Conservation (phyloP, 441 rosid species). For the Pelargonium cotyledonis region DNA sequence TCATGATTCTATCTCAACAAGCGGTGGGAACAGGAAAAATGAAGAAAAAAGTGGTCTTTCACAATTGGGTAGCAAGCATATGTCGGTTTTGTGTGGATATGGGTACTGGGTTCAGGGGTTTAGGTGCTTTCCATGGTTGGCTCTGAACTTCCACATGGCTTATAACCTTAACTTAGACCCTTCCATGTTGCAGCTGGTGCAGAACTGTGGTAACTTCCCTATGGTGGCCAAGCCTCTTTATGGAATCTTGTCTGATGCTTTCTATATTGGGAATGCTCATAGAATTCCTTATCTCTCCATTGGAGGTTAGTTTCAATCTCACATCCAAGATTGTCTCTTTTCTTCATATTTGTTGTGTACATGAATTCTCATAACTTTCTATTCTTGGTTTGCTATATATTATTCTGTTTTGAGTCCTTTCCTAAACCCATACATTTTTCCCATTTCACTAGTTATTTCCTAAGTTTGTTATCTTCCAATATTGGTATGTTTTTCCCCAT, state of each 20-base stretch:
- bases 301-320: slow-evolving; percentile 60
- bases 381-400: background rate
- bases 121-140: slow-evolving; percentile 84
- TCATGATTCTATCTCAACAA: no score
- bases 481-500: no score
- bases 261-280: slow-evolving; percentile 55
- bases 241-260: slow-evolving; percentile 72
- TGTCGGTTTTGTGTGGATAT: slow-evolving; percentile 56
- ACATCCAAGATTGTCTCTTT: background rate
- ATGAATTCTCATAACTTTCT: no score
- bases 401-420: slow-evolving; percentile 1
- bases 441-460: no score
- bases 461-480: no score
- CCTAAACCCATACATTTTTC: no score
- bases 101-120: slow-evolving; percentile 83
- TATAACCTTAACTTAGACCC: slow-evolving; percentile 55
- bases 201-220: slow-evolving; percentile 61
- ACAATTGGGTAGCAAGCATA: slow-evolving; percentile 19
- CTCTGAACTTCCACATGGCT: slow-evolving; percentile 78
- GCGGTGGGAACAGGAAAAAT: background rate
- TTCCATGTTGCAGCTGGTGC: slow-evolving; percentile 70
- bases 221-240: slow-evolving; percentile 82
- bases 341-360: background rate
- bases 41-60: background rate
- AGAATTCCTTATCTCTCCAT: slow-evolving; percentile 64